Percentiles rank a stretch among this genome's conserved stretches.
phyloP scores from a whole-genome alignment of 805 yeast species.

The Isabelozyma heimii region DNA sequence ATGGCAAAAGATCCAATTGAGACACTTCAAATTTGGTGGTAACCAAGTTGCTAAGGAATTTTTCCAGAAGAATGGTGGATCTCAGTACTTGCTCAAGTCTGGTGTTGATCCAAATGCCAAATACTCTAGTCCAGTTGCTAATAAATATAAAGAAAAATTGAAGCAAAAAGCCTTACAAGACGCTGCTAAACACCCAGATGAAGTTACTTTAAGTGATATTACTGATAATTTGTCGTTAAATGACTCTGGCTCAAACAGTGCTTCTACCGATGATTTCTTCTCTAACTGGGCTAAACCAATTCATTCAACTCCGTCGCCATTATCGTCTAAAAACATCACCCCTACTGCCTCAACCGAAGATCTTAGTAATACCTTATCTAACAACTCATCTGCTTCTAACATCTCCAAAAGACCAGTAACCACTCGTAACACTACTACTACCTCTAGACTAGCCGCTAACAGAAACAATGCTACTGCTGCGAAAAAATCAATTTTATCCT shows the following conservation, averaged over 20 bases:
- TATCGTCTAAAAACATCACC: conserved; percentile 44
- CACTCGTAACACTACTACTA: conserved; percentile 12
- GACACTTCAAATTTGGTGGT: conserved; percentile 93
- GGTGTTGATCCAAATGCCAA: conserved; percentile 64
- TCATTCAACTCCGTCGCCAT: conserved; percentile 50
- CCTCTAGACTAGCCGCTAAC: conserved; percentile 12
- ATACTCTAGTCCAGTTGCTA: conserved; percentile 80
- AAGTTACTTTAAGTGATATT: conserved; percentile 60
- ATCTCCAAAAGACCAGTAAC: conserved; percentile 4
- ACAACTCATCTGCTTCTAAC: conserved; percentile 17
- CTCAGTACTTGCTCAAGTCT: conserved; percentile 52
- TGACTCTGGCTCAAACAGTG: conserved; percentile 32
- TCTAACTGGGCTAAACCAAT: conserved; percentile 87
- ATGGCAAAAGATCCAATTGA: conserved; percentile 87
- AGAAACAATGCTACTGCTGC: conserved; percentile 17
- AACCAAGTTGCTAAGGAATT: conserved; percentile 83
- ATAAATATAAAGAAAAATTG: conserved; percentile 75
- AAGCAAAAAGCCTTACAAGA: conserved; percentile 67
- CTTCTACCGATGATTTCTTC: conserved; percentile 80
- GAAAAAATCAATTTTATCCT: conserved; percentile 43
- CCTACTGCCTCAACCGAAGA: conserved; percentile 42
- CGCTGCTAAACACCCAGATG: conserved; percentile 67
- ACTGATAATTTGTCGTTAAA: conserved; percentile 23
- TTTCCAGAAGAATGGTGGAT: conserved; percentile 82
- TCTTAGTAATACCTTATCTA: conserved; percentile 21